Percentiles rank a stretch among this genome's conserved stretches.
Evolutionary conservation across 345 rosid genomes (phyloP).

Genomic region (Cardamine occulta): DNA sequence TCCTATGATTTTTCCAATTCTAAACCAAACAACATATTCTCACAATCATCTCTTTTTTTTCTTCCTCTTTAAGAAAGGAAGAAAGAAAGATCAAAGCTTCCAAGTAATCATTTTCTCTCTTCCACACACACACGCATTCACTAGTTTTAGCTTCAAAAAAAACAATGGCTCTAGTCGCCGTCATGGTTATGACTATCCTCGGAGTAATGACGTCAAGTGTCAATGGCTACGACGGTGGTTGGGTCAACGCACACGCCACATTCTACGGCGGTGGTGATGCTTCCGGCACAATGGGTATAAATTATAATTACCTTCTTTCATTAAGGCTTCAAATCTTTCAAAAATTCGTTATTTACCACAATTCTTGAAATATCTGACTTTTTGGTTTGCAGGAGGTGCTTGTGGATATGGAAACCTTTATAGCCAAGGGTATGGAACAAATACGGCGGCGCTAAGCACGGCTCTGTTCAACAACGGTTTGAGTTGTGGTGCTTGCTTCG

Average conservation of each 20-base stretch:
- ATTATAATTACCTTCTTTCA: background rate
- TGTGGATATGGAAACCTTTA: conserved; percentile 82
- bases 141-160: conserved; percentile 2
- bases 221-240: conserved; percentile 62
- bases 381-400: conserved; percentile 61
- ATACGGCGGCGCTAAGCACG: conserved; percentile 82
- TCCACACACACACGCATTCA: conserved; percentile 29
- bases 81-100: conserved; percentile 34
- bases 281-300: conserved; percentile 80
- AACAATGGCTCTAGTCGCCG: conserved; percentile 52
- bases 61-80: conserved; percentile 19
- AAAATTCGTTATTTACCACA: background rate
- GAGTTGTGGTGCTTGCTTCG: conserved; percentile 83
- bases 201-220: conserved; percentile 56
- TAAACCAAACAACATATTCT: conserved; percentile 49
- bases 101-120: conserved; percentile 45
- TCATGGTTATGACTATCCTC: conserved; percentile 53
- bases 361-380: background rate
- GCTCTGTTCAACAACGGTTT: conserved; percentile 76
- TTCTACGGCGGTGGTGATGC: conserved; percentile 88
- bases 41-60: conserved; percentile 31
- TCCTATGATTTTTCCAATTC: conserved; percentile 41
- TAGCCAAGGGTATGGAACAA: conserved; percentile 84
- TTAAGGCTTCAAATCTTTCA: conserved; percentile 41
- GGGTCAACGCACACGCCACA: conserved; percentile 82